These are phyloP conservation scores for Rhytidiadelphus loreus DNA, from an alignment of 225 moss, liverwort and hornwort species.

Conservation along the genomic window DNA sequence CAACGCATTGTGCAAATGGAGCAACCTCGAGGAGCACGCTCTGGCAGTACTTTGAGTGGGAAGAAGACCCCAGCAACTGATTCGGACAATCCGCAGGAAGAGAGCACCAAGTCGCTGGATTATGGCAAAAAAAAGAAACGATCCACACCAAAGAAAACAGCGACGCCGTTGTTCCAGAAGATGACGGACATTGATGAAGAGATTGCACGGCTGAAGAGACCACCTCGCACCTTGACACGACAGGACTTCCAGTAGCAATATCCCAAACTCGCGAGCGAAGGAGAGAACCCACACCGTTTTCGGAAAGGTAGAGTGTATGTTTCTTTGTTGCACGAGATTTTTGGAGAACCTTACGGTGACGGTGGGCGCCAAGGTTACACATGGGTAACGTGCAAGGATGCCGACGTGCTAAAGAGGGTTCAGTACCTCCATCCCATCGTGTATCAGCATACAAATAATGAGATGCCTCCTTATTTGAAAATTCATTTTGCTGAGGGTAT, in stretches of 20 bases:
- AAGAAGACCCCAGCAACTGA: neutral
- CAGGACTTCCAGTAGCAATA: accelerated
- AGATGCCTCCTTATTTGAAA: neutral
- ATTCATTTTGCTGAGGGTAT: neutral
- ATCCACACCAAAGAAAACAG: accelerated
- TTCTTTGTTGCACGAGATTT: accelerated
- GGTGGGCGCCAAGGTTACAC: neutral
- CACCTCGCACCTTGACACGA: accelerated
- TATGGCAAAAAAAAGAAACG: accelerated
- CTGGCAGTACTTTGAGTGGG: accelerated
- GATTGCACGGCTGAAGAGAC: neutral
- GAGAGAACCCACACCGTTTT: neutral
- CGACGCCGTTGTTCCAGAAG: neutral
- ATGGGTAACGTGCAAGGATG: accelerated
- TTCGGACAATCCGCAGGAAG: neutral
- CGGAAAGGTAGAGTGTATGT: neutral
- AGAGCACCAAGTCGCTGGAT: accelerated
- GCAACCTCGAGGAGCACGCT: too few species aligned
- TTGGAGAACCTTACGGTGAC: neutral
- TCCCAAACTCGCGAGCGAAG: neutral
- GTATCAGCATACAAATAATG: neutral
- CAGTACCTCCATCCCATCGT: neutral
- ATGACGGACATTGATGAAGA: neutral
- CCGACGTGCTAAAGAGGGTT: neutral
- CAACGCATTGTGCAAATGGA: neutral